A percentile compares a stretch with the other conserved stretches of the same genome.
phyloP scores from a whole-genome alignment of 495 filamentous ascomycete genomes.

The Tuber aestivum region DNA sequence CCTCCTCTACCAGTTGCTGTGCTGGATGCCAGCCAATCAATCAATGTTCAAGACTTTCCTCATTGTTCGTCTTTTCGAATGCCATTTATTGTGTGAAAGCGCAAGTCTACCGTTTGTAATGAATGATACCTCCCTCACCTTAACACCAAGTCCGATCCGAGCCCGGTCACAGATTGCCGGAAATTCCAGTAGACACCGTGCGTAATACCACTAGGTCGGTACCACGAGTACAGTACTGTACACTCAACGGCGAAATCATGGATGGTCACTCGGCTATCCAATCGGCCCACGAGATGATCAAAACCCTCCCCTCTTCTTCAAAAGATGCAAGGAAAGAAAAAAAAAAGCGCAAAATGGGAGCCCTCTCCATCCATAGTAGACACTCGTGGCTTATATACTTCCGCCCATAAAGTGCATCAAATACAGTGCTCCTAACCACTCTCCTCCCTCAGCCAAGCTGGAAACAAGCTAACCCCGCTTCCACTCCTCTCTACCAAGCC shows the following conservation, averaged over 20 bases:
- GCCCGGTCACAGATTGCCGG: background rate
- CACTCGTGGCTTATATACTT: background rate
- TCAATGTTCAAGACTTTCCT: background rate
- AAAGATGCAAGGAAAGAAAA: background rate
- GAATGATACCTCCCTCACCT: background rate
- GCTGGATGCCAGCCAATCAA: background rate
- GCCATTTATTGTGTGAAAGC: background rate
- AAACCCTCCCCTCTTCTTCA: background rate
- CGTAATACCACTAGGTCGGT: background rate
- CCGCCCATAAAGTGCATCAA: background rate
- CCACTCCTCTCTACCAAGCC: conserved; percentile 18
- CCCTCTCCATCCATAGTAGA: background rate
- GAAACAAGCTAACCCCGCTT: conserved; percentile 14
- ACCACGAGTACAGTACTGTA: no score
- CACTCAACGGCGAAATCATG: background rate
- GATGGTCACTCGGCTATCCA: background rate
- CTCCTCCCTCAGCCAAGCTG: conserved; percentile 17
- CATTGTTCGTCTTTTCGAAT: background rate
- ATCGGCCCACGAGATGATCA: background rate
- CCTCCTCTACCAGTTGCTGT: background rate
- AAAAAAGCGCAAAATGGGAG: background rate
- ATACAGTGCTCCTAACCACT: background rate
- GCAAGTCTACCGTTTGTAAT: background rate
- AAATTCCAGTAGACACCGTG: background rate
- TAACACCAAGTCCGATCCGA: background rate